A percentile compares a stretch with the other conserved stretches of the same genome.
Evolutionary conservation across 768 basidiomycete species (phyloP).

Genomic region (Tephrocybe rancida): DNA sequence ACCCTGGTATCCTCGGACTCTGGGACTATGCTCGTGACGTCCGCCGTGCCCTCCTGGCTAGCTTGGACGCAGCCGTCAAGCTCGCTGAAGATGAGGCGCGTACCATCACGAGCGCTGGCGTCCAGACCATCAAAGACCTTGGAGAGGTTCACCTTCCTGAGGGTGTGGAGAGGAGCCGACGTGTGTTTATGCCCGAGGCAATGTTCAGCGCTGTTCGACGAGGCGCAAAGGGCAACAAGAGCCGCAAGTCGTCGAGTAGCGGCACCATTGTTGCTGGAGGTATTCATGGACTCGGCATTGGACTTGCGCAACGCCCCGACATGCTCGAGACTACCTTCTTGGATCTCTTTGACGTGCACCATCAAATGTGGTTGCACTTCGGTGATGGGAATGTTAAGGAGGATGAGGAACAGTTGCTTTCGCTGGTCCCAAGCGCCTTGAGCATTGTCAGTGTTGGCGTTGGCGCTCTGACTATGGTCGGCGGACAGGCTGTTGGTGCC

Average conservation of each 20-base stretch:
- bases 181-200: constrained; percentile 95
- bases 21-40: constrained; percentile 90
- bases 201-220: constrained; percentile 80
- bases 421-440: constrained; percentile 59
- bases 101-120: constrained; percentile 59
- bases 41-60: constrained; percentile 71
- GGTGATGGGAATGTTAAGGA: constrained; percentile 43
- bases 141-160: constrained; percentile 79
- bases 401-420: constrained; percentile 33
- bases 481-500: constrained; percentile 78
- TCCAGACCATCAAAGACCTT: constrained; percentile 65
- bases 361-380: constrained; percentile 76
- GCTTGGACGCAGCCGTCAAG: constrained; percentile 79
- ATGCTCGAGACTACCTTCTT: constrained; percentile 79
- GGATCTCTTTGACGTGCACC: constrained; percentile 86
- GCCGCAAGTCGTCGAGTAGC: constrained; percentile 33
- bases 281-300: constrained; percentile 77
- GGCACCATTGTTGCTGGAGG: constrained; percentile 77
- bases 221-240: constrained; percentile 41
- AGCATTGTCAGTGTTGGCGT: constrained; percentile 76
- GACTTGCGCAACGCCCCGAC: constrained; percentile 76
- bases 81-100: constrained; percentile 86
- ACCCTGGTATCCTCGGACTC: constrained; percentile 80
- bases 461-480: constrained; percentile 88
- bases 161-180: constrained; percentile 77